These are phyloP conservation scores for Metarhizium album DNA, from an alignment of 2,329 filamentous ascomycete genomes.

Conservation along the genomic window DNA sequence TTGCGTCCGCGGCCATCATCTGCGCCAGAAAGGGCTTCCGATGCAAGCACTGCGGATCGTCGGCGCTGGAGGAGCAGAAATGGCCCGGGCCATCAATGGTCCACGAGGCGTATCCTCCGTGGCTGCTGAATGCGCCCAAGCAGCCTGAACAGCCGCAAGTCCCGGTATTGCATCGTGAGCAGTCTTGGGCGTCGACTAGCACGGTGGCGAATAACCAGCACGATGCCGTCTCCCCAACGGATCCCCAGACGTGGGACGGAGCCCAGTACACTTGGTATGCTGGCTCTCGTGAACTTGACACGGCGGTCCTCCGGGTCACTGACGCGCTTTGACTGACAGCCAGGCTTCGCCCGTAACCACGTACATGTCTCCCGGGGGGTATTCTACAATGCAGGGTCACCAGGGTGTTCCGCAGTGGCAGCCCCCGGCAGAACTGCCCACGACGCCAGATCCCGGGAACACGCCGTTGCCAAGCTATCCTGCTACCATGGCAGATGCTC, in stretches of 20 bases:
- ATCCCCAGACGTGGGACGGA: not conserved
- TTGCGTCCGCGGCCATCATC: not conserved
- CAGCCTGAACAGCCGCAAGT: not conserved
- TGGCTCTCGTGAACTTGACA: not conserved
- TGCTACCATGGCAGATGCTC: constrained; percentile 4
- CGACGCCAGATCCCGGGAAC: constrained; percentile 17
- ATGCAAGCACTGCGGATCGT: not conserved
- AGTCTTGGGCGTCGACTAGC: not conserved
- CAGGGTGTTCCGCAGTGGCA: not conserved
- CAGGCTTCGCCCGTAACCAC: not conserved
- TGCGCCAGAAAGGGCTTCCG: not conserved
- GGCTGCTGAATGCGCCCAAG: not conserved
- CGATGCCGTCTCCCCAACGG: not conserved
- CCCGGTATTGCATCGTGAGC: not conserved
- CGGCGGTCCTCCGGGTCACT: not conserved
- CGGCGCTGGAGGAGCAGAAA: not conserved
- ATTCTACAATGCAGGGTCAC: not conserved
- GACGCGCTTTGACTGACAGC: not conserved
- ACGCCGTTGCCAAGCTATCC: constrained; percentile 24
- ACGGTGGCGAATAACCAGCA: not conserved
- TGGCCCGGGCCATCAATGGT: not conserved
- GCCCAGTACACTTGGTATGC: not conserved
- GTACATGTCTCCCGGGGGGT: not conserved
- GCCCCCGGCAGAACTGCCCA: constrained; percentile 3
- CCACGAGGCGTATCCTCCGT: not conserved